Evolutionary conservation across 139 green algal genomes (phyloP).

Genomic region (Micromonas commoda): DNA sequence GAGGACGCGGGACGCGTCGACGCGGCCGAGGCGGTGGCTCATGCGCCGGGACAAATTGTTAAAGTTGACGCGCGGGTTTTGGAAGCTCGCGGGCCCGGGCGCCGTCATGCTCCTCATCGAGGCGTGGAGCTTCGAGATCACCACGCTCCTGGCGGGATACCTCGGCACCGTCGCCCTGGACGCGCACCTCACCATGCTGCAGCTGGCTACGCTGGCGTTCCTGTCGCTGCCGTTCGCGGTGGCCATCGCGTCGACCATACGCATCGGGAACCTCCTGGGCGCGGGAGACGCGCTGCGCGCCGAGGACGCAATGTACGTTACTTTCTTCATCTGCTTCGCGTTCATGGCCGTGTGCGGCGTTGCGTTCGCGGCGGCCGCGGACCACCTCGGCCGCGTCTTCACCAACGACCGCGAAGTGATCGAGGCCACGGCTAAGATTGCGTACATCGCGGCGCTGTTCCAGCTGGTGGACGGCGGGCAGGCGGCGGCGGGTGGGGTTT

Average conservation of each 20-base stretch:
- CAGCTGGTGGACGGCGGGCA: conserved; percentile 6
- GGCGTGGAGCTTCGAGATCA: conserved; percentile 15
- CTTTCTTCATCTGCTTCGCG: background rate
- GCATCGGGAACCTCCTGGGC: conserved; percentile 5
- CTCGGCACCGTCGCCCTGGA: background rate
- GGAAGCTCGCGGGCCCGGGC: background rate
- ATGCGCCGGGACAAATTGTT: background rate
- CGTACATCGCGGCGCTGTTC: conserved; percentile 2
- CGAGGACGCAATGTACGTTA: background rate
- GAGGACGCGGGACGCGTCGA: background rate
- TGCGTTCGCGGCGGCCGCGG: background rate
- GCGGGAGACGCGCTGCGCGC: background rate
- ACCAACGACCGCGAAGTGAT: background rate
- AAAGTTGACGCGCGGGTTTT: background rate
- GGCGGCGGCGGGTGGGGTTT: background rate
- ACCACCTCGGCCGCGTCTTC: background rate
- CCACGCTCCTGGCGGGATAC: background rate
- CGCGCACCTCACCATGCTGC: conserved; percentile 5
- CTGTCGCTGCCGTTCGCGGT: conserved; percentile 15
- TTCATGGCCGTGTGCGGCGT: conserved; percentile 7
- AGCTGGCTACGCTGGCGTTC: background rate
- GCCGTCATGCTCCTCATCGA: conserved; percentile 4
- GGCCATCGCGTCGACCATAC: background rate
- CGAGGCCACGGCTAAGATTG: background rate
- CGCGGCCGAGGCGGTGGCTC: background rate